Base-by-base conservation (phyloP, 176 grass and related monocot species). In the Musa itinerans region DNA sequence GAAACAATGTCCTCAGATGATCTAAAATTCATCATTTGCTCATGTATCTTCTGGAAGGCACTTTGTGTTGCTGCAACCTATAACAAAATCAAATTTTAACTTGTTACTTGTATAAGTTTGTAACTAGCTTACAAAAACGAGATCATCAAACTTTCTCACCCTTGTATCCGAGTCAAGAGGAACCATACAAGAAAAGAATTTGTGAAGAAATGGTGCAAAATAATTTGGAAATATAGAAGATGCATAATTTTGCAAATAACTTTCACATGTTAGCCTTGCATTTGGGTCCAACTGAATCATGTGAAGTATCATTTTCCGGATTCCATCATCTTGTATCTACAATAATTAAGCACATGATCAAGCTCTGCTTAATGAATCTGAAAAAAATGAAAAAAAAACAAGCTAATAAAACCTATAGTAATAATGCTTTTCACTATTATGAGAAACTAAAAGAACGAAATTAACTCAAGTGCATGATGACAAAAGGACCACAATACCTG, bases 251-350 rank as follows among this genome's bases (percentile, higher is more conserved):
- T 98, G 82, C 86, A 98, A 85, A 85, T 93, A 98, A 54, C 73
- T 83, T 84, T 83, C 83, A 81, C 88, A 98, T 50, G 94, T 80
- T 54, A 93, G 74, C 86, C 94, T 93, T 81, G 89, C 83, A 65
- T 87, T 84, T 34, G 94, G 90, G 72, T 98, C 90, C 68, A 98
- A 87, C 81, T 98, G 94, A 74, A 93, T 98, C 94, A 98, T 98
- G 80, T 98, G 90, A 86, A 93, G 90, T 89, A 98, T 88, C 94
- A 98, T 93, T 53, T 91, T 89, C 71, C 80, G 90, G 75, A 98
- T 93, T 81, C 88, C 88, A 78, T 73, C 52, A 84, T 93, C 94
- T 89, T 98, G 94, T 85, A 98, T 93, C 94, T 98, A 84, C 82
- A 87, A 78, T 78, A 61, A 82, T 53, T 87, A 72, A 26, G 71